Evolutionary conservation across 1,284 basidiomycete genomes (phyloP).

Genomic region (Tylopilus sp.): DNA sequence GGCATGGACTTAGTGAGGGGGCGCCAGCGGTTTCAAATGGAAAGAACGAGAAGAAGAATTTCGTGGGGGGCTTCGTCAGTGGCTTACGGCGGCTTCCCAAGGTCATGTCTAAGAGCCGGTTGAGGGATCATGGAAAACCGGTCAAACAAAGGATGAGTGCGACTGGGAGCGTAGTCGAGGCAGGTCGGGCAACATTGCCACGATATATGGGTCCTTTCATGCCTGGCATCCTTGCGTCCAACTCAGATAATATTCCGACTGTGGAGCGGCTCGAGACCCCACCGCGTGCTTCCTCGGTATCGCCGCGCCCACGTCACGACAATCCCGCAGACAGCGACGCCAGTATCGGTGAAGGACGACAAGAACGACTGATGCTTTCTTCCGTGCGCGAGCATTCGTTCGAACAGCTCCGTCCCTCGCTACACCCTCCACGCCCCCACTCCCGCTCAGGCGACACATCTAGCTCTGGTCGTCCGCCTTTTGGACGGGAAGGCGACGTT

Average conservation of each 20-base stretch:
- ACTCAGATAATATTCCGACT: slow-evolving; percentile 31
- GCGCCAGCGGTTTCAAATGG: slow-evolving; percentile 19
- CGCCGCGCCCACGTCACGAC: slow-evolving; percentile 17
- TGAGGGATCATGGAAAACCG: slow-evolving; percentile 24
- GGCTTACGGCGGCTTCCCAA: slow-evolving; percentile 32
- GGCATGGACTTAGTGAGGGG: slow-evolving; percentile 24
- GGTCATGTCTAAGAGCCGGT: slow-evolving; percentile 31
- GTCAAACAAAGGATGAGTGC: slow-evolving; percentile 19
- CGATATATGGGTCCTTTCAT: slow-evolving; percentile 20
- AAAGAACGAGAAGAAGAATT: slow-evolving; percentile 32
- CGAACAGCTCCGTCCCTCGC: slow-evolving; percentile 20
- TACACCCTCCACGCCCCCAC: slow-evolving; percentile 11
- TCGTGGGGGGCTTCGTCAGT: slow-evolving; percentile 31
- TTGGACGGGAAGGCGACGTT: slow-evolving; percentile 21
- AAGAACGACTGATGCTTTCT: slow-evolving; percentile 24
- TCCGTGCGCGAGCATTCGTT: slow-evolving; percentile 27
- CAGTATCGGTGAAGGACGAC: slow-evolving; percentile 21
- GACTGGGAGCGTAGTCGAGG: slow-evolving; percentile 6
- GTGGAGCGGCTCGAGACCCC: slow-evolving; percentile 30
- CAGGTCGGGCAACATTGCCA: slow-evolving; percentile 10
- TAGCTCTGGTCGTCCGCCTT: slow-evolving; percentile 25
- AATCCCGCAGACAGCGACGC: slow-evolving; percentile 20
- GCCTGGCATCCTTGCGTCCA: slow-evolving; percentile 20
- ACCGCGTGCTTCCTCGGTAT: slow-evolving; percentile 25
- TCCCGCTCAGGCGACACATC: slow-evolving; percentile 25